phyloP scores from a whole-genome alignment of 2,329 filamentous ascomycete species.

The Sporothrix humicola region DNA sequence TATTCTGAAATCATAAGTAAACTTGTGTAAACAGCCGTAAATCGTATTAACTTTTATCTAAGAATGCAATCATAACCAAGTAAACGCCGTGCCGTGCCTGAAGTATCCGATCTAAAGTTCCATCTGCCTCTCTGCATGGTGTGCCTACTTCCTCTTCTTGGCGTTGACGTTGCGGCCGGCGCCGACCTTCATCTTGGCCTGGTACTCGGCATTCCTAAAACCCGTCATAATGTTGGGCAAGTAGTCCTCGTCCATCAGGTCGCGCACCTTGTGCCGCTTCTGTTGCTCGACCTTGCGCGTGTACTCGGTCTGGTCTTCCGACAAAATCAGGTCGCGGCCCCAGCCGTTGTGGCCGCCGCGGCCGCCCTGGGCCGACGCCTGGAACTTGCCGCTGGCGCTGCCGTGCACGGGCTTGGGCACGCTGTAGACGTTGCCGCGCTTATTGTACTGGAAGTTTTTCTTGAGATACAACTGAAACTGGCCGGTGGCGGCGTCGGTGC shows the following conservation, averaged over 20 bases:
- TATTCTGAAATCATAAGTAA: no score
- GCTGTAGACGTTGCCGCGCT: slow-evolving; percentile 87
- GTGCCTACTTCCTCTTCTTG: slow-evolving; percentile 61
- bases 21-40: not conserved
- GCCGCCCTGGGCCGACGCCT: slow-evolving; percentile 49
- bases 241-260: slow-evolving; percentile 95
- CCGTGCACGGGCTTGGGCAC: slow-evolving; percentile 89
- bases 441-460: slow-evolving; percentile 96
- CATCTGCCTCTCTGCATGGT: not conserved
- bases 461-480: slow-evolving; percentile 87
- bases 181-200: slow-evolving; percentile 74
- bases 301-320: slow-evolving; percentile 96
- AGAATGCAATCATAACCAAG: not conserved
- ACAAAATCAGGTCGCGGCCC: slow-evolving; percentile 81
- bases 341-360: slow-evolving; percentile 86
- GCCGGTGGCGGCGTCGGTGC: slow-evolving; percentile 74
- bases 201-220: slow-evolving; percentile 67
- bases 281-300: slow-evolving; percentile 66
- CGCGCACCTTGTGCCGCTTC: slow-evolving; percentile 71
- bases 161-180: slow-evolving; percentile 88
- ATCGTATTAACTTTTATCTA: not conserved
- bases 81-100: slow-evolving; percentile 17
- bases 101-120: not conserved
- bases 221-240: slow-evolving; percentile 84
- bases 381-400: slow-evolving; percentile 75